A percentile compares a stretch with the other conserved stretches of the same genome.
These are phyloP conservation scores for Lachnellula hyalina DNA, from an alignment of 2,329 filamentous ascomycete genomes.

Conservation along the genomic window DNA sequence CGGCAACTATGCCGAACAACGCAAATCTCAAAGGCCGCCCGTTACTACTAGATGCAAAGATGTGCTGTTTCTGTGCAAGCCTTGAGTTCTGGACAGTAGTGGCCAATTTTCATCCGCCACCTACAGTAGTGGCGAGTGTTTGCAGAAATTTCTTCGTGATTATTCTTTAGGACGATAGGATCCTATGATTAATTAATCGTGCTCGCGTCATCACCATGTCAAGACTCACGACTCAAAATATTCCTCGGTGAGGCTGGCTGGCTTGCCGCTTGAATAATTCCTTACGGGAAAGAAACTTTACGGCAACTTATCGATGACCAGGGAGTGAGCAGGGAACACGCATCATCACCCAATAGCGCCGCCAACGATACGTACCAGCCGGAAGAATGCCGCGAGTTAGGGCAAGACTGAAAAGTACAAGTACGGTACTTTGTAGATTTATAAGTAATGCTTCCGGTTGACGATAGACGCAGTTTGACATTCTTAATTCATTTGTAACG, in stretches of 20 bases:
- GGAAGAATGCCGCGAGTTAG: slow-evolving; percentile 2
- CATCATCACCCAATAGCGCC: background rate
- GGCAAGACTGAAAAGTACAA: background rate
- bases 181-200: no score
- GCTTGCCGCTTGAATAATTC: background rate
- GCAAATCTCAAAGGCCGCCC: background rate
- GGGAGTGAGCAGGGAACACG: background rate
- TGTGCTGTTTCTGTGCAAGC: background rate
- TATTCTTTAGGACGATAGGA: background rate
- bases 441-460: no score
- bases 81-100: background rate
- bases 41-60: background rate
- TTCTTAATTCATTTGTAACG: background rate
- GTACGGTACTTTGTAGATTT: no score
- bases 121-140: background rate
- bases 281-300: background rate
- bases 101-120: background rate
- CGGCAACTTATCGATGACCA: background rate
- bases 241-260: background rate
- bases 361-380: background rate
- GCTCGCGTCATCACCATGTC: background rate
- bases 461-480: no score
- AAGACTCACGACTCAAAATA: background rate
- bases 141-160: background rate
- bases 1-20: no score